Percentiles rank a stretch among this genome's conserved stretches.
phyloP scores from a whole-genome alignment of 352 stramenopile genomes.

The Globisporangium parvum region DNA sequence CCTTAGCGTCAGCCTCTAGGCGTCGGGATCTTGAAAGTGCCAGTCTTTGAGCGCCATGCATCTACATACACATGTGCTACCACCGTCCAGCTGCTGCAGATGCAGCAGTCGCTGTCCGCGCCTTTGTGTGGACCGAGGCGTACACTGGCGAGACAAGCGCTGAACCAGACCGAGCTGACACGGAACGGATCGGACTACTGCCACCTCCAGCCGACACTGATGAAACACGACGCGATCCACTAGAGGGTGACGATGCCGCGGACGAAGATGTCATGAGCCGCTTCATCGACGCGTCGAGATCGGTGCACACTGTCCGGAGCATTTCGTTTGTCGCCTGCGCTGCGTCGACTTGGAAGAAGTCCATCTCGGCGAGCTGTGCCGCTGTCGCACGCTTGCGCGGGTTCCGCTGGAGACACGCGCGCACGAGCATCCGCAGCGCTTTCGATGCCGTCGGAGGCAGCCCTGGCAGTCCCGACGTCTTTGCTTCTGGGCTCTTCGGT shows the following conservation, averaged over 20 bases:
- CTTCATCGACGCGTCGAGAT: conserved; percentile 54
- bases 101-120: neutral
- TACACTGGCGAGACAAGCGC: neutral
- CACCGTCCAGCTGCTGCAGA: too few species aligned
- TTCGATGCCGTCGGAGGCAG: conserved; percentile 44
- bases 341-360: conserved; percentile 55
- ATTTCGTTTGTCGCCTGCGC: conserved; percentile 42
- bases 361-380: conserved; percentile 24
- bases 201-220: neutral
- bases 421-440: conserved; percentile 32
- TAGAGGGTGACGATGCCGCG: neutral
- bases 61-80: too few species aligned
- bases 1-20: too few species aligned
- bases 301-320: conserved; percentile 45
- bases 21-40: too few species aligned
- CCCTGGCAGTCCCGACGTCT: conserved; percentile 12
- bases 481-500: conserved; percentile 1
- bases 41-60: too few species aligned
- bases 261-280: conserved; percentile 8
- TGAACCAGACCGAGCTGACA: neutral
- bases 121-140: neutral
- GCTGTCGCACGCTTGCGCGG: conserved; percentile 32
- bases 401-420: conserved; percentile 34
- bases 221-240: neutral
- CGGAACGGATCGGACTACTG: neutral